Percentiles rank a stretch among this genome's conserved stretches.
Evolutionary conservation across 164 flowering plant species (phyloP).

Genomic region (Kingdonia uniflora): DNA sequence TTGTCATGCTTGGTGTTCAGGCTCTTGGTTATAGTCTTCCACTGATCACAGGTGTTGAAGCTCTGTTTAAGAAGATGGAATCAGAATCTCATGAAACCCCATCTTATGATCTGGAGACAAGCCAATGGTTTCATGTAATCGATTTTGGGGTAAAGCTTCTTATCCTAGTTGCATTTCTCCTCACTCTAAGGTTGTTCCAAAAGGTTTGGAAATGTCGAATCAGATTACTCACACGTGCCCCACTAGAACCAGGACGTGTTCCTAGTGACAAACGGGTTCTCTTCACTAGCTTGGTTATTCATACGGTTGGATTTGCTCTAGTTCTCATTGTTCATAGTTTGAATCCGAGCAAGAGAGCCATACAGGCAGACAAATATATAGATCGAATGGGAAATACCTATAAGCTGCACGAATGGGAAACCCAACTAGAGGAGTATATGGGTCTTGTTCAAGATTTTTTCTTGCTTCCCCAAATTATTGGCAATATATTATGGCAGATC

Average conservation of each 20-base stretch:
- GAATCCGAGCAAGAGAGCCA: conserved; percentile 24
- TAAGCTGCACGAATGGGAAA: conserved; percentile 43
- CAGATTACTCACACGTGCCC: conserved; percentile 42
- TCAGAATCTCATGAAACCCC: conserved; percentile 25
- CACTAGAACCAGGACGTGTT: conserved; percentile 58
- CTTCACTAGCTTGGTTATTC: conserved; percentile 32
- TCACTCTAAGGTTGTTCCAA: conserved; percentile 63
- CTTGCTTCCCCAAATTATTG: conserved; percentile 79
- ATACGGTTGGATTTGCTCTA: conserved; percentile 41
- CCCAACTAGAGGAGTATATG: conserved; percentile 60
- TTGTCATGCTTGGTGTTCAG: conserved; percentile 81
- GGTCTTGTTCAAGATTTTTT: conserved; percentile 86
- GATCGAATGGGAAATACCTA: conserved; percentile 27
- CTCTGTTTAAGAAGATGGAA: conserved; percentile 34
- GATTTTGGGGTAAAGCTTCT: conserved; percentile 63
- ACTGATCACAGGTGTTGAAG: conserved; percentile 68
- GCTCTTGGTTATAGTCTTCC: conserved; percentile 76
- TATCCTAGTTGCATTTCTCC: conserved; percentile 45
- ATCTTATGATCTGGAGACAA: conserved; percentile 35
- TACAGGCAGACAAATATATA: conserved; percentile 15
- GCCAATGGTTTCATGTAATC: conserved; percentile 38
- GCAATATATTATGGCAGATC: conserved; percentile 66
- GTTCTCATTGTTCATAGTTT: conserved; percentile 38
- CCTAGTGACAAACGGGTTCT: conserved; percentile 62
- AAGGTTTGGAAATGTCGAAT: conserved; percentile 82